Base-by-base conservation (phyloP, 1,284 basidiomycete species). In the Xerocomus amazonicus region DNA sequence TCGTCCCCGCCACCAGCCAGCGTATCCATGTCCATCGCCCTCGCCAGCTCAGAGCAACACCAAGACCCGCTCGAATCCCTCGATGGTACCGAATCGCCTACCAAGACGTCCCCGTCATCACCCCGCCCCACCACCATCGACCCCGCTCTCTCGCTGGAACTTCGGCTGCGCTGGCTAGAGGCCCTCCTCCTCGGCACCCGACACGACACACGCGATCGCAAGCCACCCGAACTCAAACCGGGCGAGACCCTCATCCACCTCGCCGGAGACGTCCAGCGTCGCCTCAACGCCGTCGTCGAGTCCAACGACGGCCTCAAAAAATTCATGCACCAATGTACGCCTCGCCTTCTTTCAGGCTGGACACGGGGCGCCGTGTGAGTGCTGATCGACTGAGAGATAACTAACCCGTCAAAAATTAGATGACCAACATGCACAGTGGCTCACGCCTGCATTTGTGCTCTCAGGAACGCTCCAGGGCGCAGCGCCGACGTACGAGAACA, bases 131-230 rank as follows among this genome's bases (percentile, higher is more conserved):
- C 59, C 58, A 33, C 70, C 71, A 80, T 91, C 45, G 77, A 83
- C 37, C 83, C 87, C 3, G 68, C 66, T 0, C 70, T 88, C 13
- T 83, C 88, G 3, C 69, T 91, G 8, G 84, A 90, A 58, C 70
- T 91, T 29, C 77, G 88, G 2, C 63, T 90, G 29, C 73, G 84
- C 48, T 89, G 86, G 85, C 69, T 91, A 0, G 88, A 90, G 61
- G 84, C 85, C 10, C 70, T 91, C 46, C 69, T 90, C 7, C 67
- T 82, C 32, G 89, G 88, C 34, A 75, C 84, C 26, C 79, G 77
- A 45, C 76, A 77, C 51, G 75, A 79, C 39, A 44, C 58, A 10
- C 53, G 59, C 43, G 59, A 61, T 16, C 59, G 57, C 56, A 66
- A 61, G 54, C 48, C 46, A 7, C 9, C 65, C 16, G 70, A 53